Evolutionary conservation across 768 basidiomycete genomes (phyloP).

Genomic region (Rhodocollybia butyracea): DNA sequence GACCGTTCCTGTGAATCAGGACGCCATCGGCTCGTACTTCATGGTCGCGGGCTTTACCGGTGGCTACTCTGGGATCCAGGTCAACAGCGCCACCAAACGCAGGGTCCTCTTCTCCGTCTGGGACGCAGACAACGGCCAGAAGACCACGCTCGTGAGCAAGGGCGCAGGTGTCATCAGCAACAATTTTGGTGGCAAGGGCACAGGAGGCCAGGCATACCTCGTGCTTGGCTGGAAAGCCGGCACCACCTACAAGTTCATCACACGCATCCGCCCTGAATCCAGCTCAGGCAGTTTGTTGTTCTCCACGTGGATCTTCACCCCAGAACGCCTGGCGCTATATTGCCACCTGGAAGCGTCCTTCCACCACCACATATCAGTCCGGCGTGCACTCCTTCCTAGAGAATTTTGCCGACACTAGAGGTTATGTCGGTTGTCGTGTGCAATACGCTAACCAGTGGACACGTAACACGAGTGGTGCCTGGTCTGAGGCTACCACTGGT

Average conservation of each 20-base stretch:
- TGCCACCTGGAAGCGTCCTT: neutral
- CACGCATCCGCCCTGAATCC: neutral
- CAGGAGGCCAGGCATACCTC: neutral
- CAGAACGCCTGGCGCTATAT: slow-evolving; percentile 1
- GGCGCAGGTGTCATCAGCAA: neutral
- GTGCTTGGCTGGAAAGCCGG: neutral
- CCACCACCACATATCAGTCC: neutral
- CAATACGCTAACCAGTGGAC: slow-evolving; percentile 7
- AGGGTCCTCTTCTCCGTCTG: neutral
- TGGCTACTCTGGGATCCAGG: slow-evolving; percentile 1
- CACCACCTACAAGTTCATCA: slow-evolving; percentile 1
- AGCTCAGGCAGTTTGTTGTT: neutral
- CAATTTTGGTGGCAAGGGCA: neutral
- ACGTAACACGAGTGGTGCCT: slow-evolving; percentile 3
- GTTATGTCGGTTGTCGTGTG: neutral
- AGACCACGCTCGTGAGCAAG: slow-evolving; percentile 1
- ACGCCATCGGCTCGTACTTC: neutral
- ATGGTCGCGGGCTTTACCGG: neutral
- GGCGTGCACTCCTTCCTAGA: neutral
- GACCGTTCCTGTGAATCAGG: neutral
- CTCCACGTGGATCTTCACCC: neutral
- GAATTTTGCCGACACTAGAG: neutral
- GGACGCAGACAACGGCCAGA: neutral
- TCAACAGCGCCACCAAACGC: neutral
- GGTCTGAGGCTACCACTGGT: slow-evolving; percentile 7